Evolutionary conservation across 768 basidiomycete genomes (phyloP).

Genomic region (Omphalotus guepiniiformis): DNA sequence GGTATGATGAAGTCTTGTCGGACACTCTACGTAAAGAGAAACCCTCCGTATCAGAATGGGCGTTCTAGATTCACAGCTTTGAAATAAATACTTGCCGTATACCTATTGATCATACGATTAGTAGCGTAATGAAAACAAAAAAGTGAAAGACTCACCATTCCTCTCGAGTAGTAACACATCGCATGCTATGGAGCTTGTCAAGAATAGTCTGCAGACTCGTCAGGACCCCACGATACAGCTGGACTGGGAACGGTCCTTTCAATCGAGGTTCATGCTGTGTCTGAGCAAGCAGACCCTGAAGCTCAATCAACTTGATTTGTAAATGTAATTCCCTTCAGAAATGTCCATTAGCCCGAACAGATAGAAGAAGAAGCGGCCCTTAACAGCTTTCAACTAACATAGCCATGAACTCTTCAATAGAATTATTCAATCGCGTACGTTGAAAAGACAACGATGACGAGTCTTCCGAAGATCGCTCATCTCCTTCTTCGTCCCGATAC

Average conservation of each 20-base stretch:
- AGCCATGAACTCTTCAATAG: slow-evolving; percentile 85
- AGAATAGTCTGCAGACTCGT: slow-evolving; percentile 81
- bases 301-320: slow-evolving; percentile 83
- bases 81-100: slow-evolving; percentile 49
- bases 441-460: not conserved
- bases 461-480: not conserved
- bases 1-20: slow-evolving; percentile 86
- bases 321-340: slow-evolving; percentile 84
- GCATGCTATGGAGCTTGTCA: slow-evolving; percentile 91
- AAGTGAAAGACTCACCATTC: slow-evolving; percentile 63
- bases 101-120: slow-evolving; percentile 39
- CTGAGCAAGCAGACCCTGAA: slow-evolving; percentile 82
- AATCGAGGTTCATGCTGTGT: slow-evolving; percentile 91
- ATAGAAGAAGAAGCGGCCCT: not conserved
- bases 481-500: slow-evolving; percentile 22
- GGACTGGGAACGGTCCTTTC: slow-evolving; percentile 92
- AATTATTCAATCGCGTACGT: slow-evolving; percentile 45
- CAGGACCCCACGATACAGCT: slow-evolving; percentile 78
- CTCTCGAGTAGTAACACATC: slow-evolving; percentile 93
- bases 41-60: slow-evolving; percentile 2
- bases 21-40: slow-evolving; percentile 52
- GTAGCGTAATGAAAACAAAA: slow-evolving; percentile 8
- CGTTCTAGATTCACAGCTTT: too few species aligned
- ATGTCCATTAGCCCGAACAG: not conserved
- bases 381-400: slow-evolving; percentile 72